Evolutionary conservation across 495 filamentous ascomycete species (phyloP), one percentile per base, ranked within the genome.

Genomic region (Saxophila tyrrhenica): DNA sequence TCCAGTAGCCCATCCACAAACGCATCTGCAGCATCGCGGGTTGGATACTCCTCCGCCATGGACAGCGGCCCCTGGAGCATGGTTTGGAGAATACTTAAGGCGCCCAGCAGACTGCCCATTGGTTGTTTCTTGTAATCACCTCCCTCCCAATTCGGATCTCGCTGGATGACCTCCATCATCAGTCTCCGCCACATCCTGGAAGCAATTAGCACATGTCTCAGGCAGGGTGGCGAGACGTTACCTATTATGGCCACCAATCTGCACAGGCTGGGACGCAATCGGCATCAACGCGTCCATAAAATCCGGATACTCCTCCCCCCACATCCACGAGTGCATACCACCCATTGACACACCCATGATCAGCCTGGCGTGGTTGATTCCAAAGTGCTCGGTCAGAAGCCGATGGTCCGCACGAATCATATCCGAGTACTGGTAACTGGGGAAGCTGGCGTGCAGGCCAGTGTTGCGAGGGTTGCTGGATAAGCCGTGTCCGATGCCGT

Each of bases 261-360:
- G 49, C 9, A 29, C 24, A 11, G 49, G 49, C 7, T 39, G 49
- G 21, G 24, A 39, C 19, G 49, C 49, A 13, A 51, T 13, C 24
- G 49, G 49, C 8, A 51, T 13, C 7, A 39, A 3, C 16, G 49
- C 49, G 25, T 51, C 49, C 49, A 51, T 51, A 29, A 51, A 51
- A 3, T 17, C 32, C n/a, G 49, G 49, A 39, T 51, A 51, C 29
- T 5, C 21, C 7, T 23, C 39, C 9, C 25, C 49, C 49, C 49
- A 51, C 8, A 51, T 22, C 49, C 49, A 51, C n/a, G n/a, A n/a
- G n/a, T n/a, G n/a, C 49, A 51, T 51, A 29, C 49, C 49, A 15
- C 49, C 49, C 49, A 51, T 51, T 3, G 9, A 11, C 13, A 29
- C 39, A n/a, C 49, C 49, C 25, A 38, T 39, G 3, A 51, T 29